A percentile compares a stretch with the other conserved stretches of the same genome.
Conservation (phyloP, 768 basidiomycete species). For the Kwoniella shandongensis region DNA sequence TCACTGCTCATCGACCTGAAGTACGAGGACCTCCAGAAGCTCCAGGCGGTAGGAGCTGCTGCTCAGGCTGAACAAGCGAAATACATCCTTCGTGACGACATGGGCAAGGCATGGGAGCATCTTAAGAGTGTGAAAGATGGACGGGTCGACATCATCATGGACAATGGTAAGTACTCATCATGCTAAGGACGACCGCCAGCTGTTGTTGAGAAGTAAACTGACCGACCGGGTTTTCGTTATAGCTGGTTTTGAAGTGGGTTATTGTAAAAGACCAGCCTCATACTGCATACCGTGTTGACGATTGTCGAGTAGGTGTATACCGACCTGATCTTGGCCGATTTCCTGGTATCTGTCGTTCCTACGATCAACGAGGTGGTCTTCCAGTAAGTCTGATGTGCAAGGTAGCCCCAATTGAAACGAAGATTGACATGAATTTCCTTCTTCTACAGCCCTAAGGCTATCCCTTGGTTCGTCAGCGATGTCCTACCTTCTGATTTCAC, state of each 20-base stretch:
- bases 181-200: slow-evolving; percentile 1
- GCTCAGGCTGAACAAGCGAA: slow-evolving; percentile 72
- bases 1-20: slow-evolving; percentile 85
- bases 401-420: background rate
- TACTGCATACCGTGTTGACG: slow-evolving; percentile 1
- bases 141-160: slow-evolving; percentile 81
- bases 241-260: slow-evolving; percentile 85
- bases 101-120: slow-evolving; percentile 71
- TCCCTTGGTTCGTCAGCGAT: slow-evolving; percentile 95
- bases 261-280: background rate
- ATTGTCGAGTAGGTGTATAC: slow-evolving; percentile 69
- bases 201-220: background rate
- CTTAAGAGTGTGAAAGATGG: slow-evolving; percentile 60
- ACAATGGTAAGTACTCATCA: slow-evolving; percentile 66
- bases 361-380: slow-evolving; percentile 79
- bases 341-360: slow-evolving; percentile 83
- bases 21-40: slow-evolving; percentile 72
- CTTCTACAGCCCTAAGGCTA: slow-evolving; percentile 74
- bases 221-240: background rate
- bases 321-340: slow-evolving; percentile 76
- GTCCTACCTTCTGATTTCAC: slow-evolving; percentile 83
- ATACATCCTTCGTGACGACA: slow-evolving; percentile 82
- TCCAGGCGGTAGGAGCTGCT: slow-evolving; percentile 80
- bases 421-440: slow-evolving; percentile 5
- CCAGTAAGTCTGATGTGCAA: slow-evolving; percentile 62